Base-by-base conservation (phyloP, 192 early-diverging fungal species). In the Podila verticillata region DNA sequence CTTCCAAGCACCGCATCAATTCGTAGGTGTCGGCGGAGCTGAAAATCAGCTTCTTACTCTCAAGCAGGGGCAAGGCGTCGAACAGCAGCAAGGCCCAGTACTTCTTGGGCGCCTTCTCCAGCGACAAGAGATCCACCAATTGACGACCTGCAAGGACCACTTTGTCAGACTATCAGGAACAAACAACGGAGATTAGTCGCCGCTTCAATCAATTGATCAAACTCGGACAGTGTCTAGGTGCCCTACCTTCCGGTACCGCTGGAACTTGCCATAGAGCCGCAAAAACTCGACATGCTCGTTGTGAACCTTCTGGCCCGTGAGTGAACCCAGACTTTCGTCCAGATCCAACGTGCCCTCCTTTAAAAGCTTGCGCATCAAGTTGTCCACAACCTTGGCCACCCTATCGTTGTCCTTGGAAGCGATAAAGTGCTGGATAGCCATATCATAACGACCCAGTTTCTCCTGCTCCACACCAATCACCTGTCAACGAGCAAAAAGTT, bases 1-100 rank as follows among this genome's bases (percentile, higher is more conserved):
- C 82, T 65, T 93, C 92, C 12, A 91, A 75, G 75, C 88, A 86
- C 49, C 87, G 79, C 91, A 93, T 90, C 54, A 93, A 72, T 69
- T 87, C 92, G 26, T 84, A 81, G 1, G 91, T 93, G 19, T 90
- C 86, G 3, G 84, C 70, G 0, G 85, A 69, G 48, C 77, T 68
- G 62, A 93, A 92, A 31, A 93, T 84, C 57, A 92, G 48, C 9
- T 63, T 17, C 61, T 92, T 87, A 47, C 77, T 83, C 30, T 91
- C 88, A 26, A 93, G 75, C 51, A 93, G 63, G 31, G 90, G 92
- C 28, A 93, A 74, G 0, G 89, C 70, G 54, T 93, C 91, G 7
- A 91, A 70, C 17, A 93, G 71, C 31, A 90, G 47, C 7, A 84
- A 78, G 9, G 68, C 61, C 47, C 89, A 80, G 7, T 90, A 89